Evolutionary conservation across 2,329 filamentous ascomycete genomes (phyloP), one percentile per base, ranked within the genome.

Genomic region (Capronia americana): DNA sequence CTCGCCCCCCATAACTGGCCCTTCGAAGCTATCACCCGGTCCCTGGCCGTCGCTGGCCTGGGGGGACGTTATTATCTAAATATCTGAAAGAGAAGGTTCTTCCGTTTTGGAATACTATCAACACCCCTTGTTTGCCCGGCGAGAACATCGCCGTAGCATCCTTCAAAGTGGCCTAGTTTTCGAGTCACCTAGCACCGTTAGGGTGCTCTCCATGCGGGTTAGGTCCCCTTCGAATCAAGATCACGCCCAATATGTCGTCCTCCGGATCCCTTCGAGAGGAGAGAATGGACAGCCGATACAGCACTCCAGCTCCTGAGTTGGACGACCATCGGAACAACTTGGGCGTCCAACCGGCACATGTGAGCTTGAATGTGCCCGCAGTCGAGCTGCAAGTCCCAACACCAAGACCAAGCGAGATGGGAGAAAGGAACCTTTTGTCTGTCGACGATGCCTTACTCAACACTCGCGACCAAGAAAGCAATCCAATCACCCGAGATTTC

Each of bases 1-100:
- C 93, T 85, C 94, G 96, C 84, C 94, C 95, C 79, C 94, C 94
- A 86, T 98, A 98, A 97, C 83, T 94, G 80, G 85, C 74, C 60
- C 54, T 65, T 56, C 17, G 48, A 56, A 64, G 56, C 38, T 44
- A 26, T n/a, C 30, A 55, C 4, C 50, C 10, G 58, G 46, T 46
- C 63, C 65, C 60, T 60, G 63, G 63, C 65, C 61, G 28, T 30
- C 17, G 26, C 34, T 60, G 68, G 68, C 63, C 61, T 59, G 55
- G 60, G 38, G 65, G 57, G 44, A 50, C 38, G 3, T 41, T 44
- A 20, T 20, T 34, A 51, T 61, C 28, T 44, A 26, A 53, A 57
- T 26, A 66, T 30, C 32, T 62, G 53, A 50, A 62, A 55, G 51
- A 50, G 56, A 32, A 53, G 32, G 11, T 34, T 17, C 12, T 20